Percentiles rank a stretch among this genome's conserved stretches.
Conservation (phyloP, 2,329 filamentous ascomycete genomes). For the Tothia fuscella region DNA sequence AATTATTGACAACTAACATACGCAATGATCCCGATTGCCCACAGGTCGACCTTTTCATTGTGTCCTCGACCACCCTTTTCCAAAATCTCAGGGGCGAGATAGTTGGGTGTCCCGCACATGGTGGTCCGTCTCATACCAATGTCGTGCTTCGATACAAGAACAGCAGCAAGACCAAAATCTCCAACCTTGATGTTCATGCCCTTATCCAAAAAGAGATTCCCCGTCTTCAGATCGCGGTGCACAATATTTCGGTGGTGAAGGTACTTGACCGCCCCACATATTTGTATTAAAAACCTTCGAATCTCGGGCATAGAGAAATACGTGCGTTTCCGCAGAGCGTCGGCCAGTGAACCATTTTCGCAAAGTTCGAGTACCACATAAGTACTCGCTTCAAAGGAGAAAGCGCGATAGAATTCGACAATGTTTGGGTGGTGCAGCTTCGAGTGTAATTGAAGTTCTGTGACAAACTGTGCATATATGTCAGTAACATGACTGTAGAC, state of each 20-base stretch:
- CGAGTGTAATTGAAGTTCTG: slow-evolving; percentile 92
- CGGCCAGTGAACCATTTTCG: slow-evolving; percentile 90
- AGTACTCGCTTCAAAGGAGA: slow-evolving; percentile 77
- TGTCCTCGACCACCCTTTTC: slow-evolving; percentile 94
- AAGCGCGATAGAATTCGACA: slow-evolving; percentile 88
- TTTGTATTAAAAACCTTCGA: slow-evolving; percentile 84
- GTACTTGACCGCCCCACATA: slow-evolving; percentile 95
- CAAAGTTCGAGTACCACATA: slow-evolving; percentile 93
- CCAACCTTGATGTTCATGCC: slow-evolving; percentile 98
- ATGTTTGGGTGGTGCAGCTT: slow-evolving; percentile 96
- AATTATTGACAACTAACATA: slow-evolving; percentile 34
- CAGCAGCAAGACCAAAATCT: slow-evolving; percentile 87
- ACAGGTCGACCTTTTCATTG: slow-evolving; percentile 95
- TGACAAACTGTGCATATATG: slow-evolving; percentile 58
- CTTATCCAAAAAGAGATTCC: slow-evolving; percentile 88
- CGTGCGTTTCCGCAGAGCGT: slow-evolving; percentile 89
- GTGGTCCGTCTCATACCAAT: slow-evolving; percentile 81
- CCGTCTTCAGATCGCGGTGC: slow-evolving; percentile 94
- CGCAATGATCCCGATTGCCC: slow-evolving; percentile 97
- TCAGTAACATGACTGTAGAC: neutral
- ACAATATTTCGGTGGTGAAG: slow-evolving; percentile 94
- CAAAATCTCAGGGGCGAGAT: slow-evolving; percentile 92
- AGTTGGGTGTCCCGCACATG: slow-evolving; percentile 93
- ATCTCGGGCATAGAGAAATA: slow-evolving; percentile 90
- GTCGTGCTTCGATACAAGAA: slow-evolving; percentile 84